These are phyloP conservation scores for Golubevia sp. DNA, from an alignment of 1,284 basidiomycete species.

Conservation along the genomic window DNA sequence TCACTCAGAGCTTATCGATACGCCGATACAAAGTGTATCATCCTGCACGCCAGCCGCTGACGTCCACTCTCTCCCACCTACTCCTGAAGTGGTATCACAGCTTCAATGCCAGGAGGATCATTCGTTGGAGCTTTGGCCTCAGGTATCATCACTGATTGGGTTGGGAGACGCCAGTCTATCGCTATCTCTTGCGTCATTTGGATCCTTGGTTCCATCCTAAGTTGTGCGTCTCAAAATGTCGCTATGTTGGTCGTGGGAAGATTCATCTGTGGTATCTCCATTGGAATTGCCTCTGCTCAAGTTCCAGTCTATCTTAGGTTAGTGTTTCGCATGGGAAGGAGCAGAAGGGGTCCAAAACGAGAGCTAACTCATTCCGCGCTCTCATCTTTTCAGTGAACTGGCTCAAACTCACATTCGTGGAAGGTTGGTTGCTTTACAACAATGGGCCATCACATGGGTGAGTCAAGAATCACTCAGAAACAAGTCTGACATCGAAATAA, in stretches of 20 bases:
- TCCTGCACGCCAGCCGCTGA: too few relatives aligned
- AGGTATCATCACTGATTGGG: constrained; percentile 21
- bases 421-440: constrained; percentile 14
- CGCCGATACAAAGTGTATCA: too few relatives aligned
- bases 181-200: constrained; percentile 12
- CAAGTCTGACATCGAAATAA: too few relatives aligned
- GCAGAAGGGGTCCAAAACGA: too few relatives aligned
- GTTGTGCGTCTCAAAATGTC: constrained; percentile 23
- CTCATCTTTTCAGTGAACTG: constrained; percentile 24
- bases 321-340: too few relatives aligned
- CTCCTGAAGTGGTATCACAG: too few relatives aligned
- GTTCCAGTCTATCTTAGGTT: constrained; percentile 30
- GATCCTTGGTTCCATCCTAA: constrained; percentile 25
- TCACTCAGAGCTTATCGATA: too few relatives aligned
- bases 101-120: constrained; percentile 33
- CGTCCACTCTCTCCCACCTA: too few relatives aligned
- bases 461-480: too few relatives aligned
- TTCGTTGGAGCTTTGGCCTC: constrained; percentile 29
- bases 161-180: constrained; percentile 26
- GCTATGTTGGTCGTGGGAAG: constrained; percentile 31
- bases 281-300: constrained; percentile 20
- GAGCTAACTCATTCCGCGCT: too few relatives aligned
- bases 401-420: constrained; percentile 21
- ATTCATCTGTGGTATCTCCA: constrained; percentile 17
- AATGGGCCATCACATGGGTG: constrained; percentile 13